These are phyloP conservation scores for Rhizopogon rudus DNA, from an alignment of 768 basidiomycete genomes.

Conservation along the genomic window DNA sequence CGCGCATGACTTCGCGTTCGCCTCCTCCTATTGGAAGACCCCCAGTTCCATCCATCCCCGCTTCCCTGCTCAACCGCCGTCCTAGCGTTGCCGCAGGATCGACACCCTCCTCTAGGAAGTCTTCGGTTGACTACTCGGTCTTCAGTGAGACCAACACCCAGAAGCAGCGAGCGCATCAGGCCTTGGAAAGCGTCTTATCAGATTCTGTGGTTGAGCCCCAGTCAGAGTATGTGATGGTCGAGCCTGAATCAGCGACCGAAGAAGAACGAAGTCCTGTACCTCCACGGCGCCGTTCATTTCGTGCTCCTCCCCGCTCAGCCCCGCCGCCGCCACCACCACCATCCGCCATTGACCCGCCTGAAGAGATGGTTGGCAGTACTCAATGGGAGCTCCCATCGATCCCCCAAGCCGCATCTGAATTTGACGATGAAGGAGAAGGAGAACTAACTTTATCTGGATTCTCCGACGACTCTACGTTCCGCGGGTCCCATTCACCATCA, in stretches of 20 bases:
- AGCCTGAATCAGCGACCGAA: constrained; percentile 40
- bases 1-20: constrained; percentile 23
- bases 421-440: constrained; percentile 45
- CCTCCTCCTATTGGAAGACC: constrained; percentile 32
- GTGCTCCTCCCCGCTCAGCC: constrained; percentile 14
- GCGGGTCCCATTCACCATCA: constrained; percentile 23
- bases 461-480: constrained; percentile 51
- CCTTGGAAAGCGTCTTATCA: background rate
- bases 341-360: constrained; percentile 24
- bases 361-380: constrained; percentile 33
- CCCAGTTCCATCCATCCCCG: constrained; percentile 31
- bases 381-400: constrained; percentile 69
- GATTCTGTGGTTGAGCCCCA: constrained; percentile 17
- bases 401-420: constrained; percentile 49
- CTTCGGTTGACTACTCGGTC: constrained; percentile 29
- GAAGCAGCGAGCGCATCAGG: constrained; percentile 1
- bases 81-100: constrained; percentile 30
- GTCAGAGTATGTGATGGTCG: constrained; percentile 62
- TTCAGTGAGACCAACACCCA: constrained; percentile 5
- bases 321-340: constrained; percentile 35
- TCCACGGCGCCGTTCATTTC: constrained; percentile 36
- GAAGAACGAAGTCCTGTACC: constrained; percentile 23
- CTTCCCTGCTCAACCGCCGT: constrained; percentile 28
- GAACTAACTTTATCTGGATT: constrained; percentile 53
- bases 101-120: constrained; percentile 31